phyloP scores from a whole-genome alignment of 2,329 filamentous ascomycete genomes.

The Phyllosticta ampelicida region DNA sequence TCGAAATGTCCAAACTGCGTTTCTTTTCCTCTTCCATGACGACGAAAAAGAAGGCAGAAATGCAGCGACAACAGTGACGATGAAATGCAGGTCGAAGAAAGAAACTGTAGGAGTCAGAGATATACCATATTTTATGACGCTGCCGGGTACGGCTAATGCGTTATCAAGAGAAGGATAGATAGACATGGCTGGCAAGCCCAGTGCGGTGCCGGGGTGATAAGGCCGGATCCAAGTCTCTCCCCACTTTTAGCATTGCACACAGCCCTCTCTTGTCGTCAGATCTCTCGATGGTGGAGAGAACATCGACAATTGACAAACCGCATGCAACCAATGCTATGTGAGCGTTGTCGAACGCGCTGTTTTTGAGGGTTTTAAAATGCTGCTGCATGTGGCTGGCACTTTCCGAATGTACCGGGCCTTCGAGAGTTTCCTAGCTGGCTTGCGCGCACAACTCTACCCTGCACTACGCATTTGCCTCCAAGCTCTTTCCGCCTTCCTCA shows the following conservation, averaged over 20 bases:
- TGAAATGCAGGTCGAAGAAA: not conserved
- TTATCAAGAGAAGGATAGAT: not conserved
- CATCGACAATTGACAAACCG: not conserved
- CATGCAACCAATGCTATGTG: not conserved
- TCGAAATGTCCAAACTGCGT: slow-evolving; percentile 9
- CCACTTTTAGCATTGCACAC: not conserved
- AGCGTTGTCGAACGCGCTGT: not conserved
- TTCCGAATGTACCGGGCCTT: too few species aligned
- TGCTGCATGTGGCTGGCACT: too few species aligned
- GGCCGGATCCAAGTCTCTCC: not conserved
- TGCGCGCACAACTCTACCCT: too few species aligned
- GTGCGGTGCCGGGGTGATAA: not conserved
- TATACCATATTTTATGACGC: not conserved
- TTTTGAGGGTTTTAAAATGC: not conserved
- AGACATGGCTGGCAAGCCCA: not conserved
- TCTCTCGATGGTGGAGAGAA: not conserved
- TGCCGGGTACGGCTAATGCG: not conserved
- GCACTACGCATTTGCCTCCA: too few species aligned
- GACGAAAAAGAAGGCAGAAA: not conserved
- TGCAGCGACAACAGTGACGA: not conserved
- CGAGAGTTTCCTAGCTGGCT: too few species aligned
- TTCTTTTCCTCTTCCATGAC: slow-evolving; percentile 10
- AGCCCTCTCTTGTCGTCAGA: too few species aligned
- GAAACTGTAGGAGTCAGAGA: too few species aligned
- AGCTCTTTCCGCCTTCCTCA: too few species aligned